phyloP scores from a whole-genome alignment of 345 rosid genomes.

The Aquilaria yunnanensis region DNA sequence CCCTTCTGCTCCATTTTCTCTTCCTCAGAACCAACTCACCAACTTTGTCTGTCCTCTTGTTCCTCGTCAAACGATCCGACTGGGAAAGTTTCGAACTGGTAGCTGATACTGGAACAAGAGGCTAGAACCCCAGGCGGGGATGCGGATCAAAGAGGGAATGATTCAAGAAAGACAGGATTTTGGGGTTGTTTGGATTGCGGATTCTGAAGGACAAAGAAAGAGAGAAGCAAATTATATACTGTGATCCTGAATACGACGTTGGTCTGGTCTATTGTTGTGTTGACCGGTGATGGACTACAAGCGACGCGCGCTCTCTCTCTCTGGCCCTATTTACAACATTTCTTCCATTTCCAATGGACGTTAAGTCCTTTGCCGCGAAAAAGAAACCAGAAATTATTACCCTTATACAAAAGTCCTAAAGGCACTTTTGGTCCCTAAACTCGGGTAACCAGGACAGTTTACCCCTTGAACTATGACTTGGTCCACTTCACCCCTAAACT shows the following conservation, averaged over 20 bases:
- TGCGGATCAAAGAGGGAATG: not conserved
- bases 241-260: slow-evolving; percentile 6
- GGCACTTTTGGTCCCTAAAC: no score
- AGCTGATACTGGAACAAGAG: not conserved
- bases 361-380: slow-evolving; percentile 4
- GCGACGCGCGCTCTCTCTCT: not conserved
- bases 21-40: slow-evolving; percentile 1
- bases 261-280: not conserved
- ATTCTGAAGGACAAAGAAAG: slow-evolving; percentile 3
- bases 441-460: no score
- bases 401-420: not conserved
- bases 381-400: not conserved
- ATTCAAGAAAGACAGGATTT: not conserved
- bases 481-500: no score
- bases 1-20: slow-evolving; percentile 71
- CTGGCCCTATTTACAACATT: slow-evolving; percentile 13
- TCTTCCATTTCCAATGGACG: slow-evolving; percentile 2
- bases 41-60: slow-evolving; percentile 1
- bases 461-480: no score
- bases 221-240: slow-evolving; percentile 2
- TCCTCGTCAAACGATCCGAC: slow-evolving; percentile 1
- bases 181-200: slow-evolving; percentile 2
- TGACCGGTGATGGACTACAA: slow-evolving; percentile 4
- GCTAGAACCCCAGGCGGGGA: no score
- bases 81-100: not conserved